Evolutionary conservation across 352 stramenopile genomes (phyloP).

Genomic region (Phytophthora cryptogea): DNA sequence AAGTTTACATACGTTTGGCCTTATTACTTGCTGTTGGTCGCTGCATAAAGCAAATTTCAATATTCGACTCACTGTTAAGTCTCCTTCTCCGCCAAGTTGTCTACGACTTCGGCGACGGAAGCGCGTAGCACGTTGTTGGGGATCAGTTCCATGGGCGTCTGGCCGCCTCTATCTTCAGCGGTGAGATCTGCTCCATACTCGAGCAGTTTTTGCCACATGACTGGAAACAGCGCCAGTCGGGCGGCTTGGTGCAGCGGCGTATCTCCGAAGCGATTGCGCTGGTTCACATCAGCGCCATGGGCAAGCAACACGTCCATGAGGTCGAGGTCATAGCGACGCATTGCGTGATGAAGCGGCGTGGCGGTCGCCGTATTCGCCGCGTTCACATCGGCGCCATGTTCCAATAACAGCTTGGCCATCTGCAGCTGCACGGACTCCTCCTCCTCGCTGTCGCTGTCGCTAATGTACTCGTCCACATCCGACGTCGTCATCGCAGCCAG

Average conservation of each 20-base stretch:
- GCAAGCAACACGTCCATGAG: constrained; percentile 37
- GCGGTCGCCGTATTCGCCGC: constrained; percentile 21
- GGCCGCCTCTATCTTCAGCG: constrained; percentile 22
- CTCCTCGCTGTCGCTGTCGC: constrained; percentile 27
- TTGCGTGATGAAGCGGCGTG: constrained; percentile 35
- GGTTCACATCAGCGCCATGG: constrained; percentile 35
- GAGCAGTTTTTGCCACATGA: constrained; percentile 38
- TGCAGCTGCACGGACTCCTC: constrained; percentile 25
- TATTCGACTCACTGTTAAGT: too few relatives aligned
- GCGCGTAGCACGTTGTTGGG: constrained; percentile 31
- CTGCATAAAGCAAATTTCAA: too few relatives aligned
- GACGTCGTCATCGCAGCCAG: constrained; percentile 30
- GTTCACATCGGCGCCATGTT: constrained; percentile 35
- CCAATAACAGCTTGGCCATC: constrained; percentile 31
- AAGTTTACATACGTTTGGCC: too few relatives aligned
- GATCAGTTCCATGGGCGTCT: constrained; percentile 40
- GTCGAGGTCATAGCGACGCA: constrained; percentile 37
- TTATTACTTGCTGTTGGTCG: too few relatives aligned
- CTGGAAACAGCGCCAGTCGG: constrained; percentile 29
- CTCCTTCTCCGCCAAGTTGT: constrained; percentile 10
- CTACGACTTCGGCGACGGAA: constrained; percentile 25
- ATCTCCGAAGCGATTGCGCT: constrained; percentile 38
- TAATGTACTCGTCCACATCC: constrained; percentile 34
- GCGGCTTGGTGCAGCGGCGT: constrained; percentile 38
- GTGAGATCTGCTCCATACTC: constrained; percentile 26